phyloP scores from a whole-genome alignment of 306 rosid genomes.

The Mucuna pruriens region DNA sequence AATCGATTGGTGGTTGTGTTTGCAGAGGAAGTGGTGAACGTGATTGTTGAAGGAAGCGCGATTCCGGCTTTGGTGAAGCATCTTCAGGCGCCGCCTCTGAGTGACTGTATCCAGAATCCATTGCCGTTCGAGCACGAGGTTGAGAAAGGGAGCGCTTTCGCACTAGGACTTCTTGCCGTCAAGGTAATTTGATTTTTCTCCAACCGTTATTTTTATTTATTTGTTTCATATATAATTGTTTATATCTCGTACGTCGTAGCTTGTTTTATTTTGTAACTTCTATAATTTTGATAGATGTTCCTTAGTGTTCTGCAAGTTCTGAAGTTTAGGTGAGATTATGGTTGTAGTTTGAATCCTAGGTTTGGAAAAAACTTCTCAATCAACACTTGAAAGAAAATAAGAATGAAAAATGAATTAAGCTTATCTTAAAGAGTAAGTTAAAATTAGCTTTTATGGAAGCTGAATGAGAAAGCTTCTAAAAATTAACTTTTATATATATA shows the following conservation, averaged over 20 bases:
- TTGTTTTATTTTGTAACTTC: background rate
- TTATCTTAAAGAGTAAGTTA: no score
- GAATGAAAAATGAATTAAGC: no score
- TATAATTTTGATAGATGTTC: background rate
- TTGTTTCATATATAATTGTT: background rate
- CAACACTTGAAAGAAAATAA: no score
- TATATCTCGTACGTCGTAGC: background rate
- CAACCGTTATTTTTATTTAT: background rate
- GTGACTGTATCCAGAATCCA: conserved; percentile 59
- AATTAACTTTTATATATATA: no score
- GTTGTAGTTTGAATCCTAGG: background rate
- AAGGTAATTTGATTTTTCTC: conserved; percentile 60
- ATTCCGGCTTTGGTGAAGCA: conserved; percentile 89
- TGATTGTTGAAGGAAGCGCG: conserved; percentile 95
- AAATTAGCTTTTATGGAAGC: no score
- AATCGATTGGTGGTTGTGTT: conserved; percentile 18
- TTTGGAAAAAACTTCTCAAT: no score
- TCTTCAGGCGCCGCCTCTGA: conserved; percentile 74
- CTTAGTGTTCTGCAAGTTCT: conserved; percentile 15
- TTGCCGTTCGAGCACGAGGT: conserved; percentile 94
- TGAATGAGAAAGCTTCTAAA: no score
- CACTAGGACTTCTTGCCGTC: conserved; percentile 96
- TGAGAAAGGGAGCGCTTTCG: conserved; percentile 98
- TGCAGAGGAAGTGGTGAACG: conserved; percentile 94
- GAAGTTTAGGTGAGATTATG: conserved; percentile 6